phyloP scores from a whole-genome alignment of 129 eudicot species.

The Glebionis coronaria region DNA sequence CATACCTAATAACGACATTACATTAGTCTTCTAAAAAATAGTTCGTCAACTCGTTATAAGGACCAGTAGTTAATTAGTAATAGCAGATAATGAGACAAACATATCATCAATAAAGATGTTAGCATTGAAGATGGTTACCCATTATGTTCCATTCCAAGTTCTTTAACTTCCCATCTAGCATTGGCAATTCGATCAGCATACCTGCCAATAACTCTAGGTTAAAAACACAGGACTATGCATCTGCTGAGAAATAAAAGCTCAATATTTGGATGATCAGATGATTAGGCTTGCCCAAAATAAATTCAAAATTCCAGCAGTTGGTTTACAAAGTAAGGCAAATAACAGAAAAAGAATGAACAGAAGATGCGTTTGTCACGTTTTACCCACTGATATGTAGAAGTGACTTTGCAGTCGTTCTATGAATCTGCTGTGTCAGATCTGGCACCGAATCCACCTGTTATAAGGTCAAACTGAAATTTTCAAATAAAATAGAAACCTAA shows the following conservation, averaged over 20 bases:
- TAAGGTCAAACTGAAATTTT: no score
- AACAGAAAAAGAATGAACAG: slow-evolving; percentile 11
- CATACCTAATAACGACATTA: slow-evolving; percentile 57
- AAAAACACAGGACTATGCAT: slow-evolving; percentile 16
- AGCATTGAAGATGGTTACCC: slow-evolving; percentile 47
- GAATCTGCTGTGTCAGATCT: slow-evolving; percentile 76
- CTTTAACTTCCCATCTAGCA: slow-evolving; percentile 99
- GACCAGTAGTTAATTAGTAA: not conserved
- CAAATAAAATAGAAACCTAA: no score
- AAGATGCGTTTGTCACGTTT: slow-evolving; percentile 30
- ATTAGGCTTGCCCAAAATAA: slow-evolving; percentile 4
- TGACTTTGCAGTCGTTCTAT: slow-evolving; percentile 79
- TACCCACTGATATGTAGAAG: slow-evolving; percentile 95
- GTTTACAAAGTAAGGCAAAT: slow-evolving; percentile 16
- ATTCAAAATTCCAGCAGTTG: not conserved
- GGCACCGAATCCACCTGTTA: slow-evolving; percentile 92
- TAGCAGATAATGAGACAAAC: not conserved
- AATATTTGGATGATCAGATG: not conserved
- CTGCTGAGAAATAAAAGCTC: not conserved
- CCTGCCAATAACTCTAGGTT: slow-evolving; percentile 49
- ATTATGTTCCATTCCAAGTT: slow-evolving; percentile 96
- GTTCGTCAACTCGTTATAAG: slow-evolving; percentile 7
- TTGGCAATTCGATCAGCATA: slow-evolving; percentile 89
- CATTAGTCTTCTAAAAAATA: slow-evolving; percentile 12
- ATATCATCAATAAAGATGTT: not conserved